Base-by-base conservation (phyloP, 192 early-diverging fungal species). In the Cetraspora pellucida region DNA sequence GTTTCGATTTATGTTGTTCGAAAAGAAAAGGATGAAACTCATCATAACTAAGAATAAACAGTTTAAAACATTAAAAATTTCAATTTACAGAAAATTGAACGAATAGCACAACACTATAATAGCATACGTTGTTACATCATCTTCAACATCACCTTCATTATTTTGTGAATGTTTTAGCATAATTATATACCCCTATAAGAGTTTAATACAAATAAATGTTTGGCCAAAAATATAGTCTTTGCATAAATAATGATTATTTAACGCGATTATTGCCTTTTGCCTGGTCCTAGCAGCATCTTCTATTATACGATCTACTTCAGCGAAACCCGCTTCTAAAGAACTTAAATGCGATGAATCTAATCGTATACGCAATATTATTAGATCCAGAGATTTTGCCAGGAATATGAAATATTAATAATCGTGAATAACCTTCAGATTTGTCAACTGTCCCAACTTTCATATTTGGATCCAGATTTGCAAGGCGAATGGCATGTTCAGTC, bases 401-500 rank as follows among this genome's bases (percentile, higher is more conserved):
- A 19, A 37, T 6, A 77, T 43, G 2, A 44, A 27, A 23, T 28
- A 31, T 49, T 64, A 10, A 64, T 28, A 55, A 43, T 14, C 25
- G 28, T 8, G 4, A 9, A 27, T 71, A 77, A 82, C 86, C 86
- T 17, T 86, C 81, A 16, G 85, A 83, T 3, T 74, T 78, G 60
- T 95, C 91, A 37, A 93, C 68, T 17, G 86, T 90, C 7, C 87
- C 87, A 0, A 88, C 79, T 2, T 92, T 85, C 9, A 89, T 85
- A 54, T 88, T 86, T 1, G 91, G 89, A 57, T 89, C 83, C 31
- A 97, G 77, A 3, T 87, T 86, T 10, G 93, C 90, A 11, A 79
- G 81, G 28, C 91, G 31, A 31, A 97, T 86, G 10, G 90, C 89
- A 79, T 96, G 94, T 77, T 98, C 97, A 7, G 92, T 85, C 50